phyloP scores from a whole-genome alignment of 345 rosid species.

The Gossypium australe region DNA sequence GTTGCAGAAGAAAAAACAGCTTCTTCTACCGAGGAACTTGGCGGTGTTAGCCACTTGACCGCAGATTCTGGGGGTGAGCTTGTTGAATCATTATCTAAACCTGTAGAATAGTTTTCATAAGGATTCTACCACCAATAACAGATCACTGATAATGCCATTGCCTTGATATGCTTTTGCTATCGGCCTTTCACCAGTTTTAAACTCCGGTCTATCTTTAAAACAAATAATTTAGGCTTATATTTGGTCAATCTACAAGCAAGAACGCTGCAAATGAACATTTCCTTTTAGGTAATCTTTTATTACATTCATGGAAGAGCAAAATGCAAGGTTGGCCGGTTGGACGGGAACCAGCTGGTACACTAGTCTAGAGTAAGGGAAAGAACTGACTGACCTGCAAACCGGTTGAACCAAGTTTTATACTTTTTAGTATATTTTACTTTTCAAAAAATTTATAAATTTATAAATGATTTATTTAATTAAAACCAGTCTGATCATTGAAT shows the following conservation, averaged over 20 bases:
- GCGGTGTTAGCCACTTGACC: constrained; percentile 18
- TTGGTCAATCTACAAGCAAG: background rate
- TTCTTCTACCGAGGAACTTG: background rate
- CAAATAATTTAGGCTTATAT: background rate
- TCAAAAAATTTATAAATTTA: no score
- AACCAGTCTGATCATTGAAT: no score
- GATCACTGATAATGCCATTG: background rate
- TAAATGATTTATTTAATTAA: no score
- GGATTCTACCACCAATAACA: background rate
- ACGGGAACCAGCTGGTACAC: no score
- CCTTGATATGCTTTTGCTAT: background rate
- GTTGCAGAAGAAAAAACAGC: constrained; percentile 14
- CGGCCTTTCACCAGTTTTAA: background rate
- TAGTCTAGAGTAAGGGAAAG: no score
- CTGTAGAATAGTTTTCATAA: constrained; percentile 21
- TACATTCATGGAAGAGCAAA: background rate
- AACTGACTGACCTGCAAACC: no score
- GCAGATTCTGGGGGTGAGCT: constrained; percentile 18
- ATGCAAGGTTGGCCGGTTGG: background rate
- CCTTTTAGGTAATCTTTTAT: no score
- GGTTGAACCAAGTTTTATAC: no score
- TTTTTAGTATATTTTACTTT: no score
- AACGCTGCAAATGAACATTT: no score
- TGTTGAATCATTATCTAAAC: constrained; percentile 16
- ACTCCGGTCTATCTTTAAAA: background rate